phyloP scores from a whole-genome alignment of 2,329 filamentous ascomycete genomes.

The Lasiodiplodia sp. region DNA sequence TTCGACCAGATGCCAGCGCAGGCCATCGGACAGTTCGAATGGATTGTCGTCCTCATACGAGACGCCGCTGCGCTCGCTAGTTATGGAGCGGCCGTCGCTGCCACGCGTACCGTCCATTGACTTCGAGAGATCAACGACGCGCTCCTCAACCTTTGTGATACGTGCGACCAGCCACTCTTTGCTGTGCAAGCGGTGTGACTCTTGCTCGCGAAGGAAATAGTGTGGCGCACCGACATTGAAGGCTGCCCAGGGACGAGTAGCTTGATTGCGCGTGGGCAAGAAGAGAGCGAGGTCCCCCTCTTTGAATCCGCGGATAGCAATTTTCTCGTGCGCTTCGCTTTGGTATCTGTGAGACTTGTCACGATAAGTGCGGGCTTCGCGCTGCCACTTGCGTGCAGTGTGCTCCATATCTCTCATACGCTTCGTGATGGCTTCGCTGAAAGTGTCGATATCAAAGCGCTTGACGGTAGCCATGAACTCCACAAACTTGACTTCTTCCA shows the following conservation, averaged over 20 bases:
- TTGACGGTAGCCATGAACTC: conserved; percentile 77
- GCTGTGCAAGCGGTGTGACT: conserved; percentile 80
- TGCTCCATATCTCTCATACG: conserved; percentile 93
- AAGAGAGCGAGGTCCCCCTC: conserved; percentile 95
- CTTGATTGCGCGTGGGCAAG: conserved; percentile 91
- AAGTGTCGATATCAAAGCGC: conserved; percentile 82
- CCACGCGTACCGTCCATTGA: conserved; percentile 64
- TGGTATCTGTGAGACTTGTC: conserved; percentile 84
- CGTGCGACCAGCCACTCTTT: conserved; percentile 97
- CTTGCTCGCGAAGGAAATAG: conserved; percentile 94
- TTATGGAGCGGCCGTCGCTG: conserved; percentile 55
- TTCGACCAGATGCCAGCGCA: conserved; percentile 96
- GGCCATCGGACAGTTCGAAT: conserved; percentile 91
- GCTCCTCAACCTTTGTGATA: conserved; percentile 89
- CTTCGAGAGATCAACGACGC: conserved; percentile 89
- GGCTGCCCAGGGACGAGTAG: conserved; percentile 93
- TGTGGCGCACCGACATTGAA: conserved; percentile 98
- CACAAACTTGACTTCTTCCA: conserved; percentile 76
- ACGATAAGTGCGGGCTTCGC: conserved; percentile 83
- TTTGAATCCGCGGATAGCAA: conserved; percentile 94
- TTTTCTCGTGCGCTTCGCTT: conserved; percentile 91
- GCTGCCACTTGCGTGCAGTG: conserved; percentile 90
- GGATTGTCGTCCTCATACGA: conserved; percentile 90
- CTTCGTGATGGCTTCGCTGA: conserved; percentile 84
- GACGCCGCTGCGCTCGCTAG: conserved; percentile 55